Percentiles rank a stretch among this genome's conserved stretches.
phyloP scores from a whole-genome alignment of 1,284 basidiomycete species.

The Rhodofomes roseus region DNA sequence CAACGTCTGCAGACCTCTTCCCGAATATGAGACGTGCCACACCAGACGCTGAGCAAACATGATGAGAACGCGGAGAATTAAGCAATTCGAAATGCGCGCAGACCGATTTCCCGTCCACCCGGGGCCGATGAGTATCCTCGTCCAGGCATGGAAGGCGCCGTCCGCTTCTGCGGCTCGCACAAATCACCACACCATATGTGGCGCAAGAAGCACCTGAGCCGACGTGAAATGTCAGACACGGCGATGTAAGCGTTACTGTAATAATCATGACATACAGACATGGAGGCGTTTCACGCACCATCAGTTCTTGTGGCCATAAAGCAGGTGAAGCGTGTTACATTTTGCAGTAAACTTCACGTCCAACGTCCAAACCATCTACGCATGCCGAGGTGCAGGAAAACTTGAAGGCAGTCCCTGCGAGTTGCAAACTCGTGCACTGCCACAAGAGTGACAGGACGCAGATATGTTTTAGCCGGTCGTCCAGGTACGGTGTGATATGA shows the following conservation, averaged over 20 bases:
- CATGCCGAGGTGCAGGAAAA: not conserved
- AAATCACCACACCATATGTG: not conserved
- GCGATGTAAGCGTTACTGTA: not conserved
- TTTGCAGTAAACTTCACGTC: not conserved
- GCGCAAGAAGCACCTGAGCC: not conserved
- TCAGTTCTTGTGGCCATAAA: not conserved
- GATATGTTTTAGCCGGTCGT: not conserved
- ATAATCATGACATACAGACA: not conserved
- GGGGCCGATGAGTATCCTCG: not conserved
- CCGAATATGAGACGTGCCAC: not conserved
- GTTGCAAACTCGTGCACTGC: not conserved
- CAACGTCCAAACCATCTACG: not conserved
- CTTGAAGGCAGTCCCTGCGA: not conserved
- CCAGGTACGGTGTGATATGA: not conserved
- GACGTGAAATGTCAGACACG: not conserved
- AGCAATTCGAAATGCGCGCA: not conserved
- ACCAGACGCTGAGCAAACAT: not conserved
- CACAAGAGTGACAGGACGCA: not conserved
- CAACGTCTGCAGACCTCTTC: not conserved
- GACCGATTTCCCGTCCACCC: not conserved
- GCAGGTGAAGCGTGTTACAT: not conserved
- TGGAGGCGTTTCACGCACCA: not conserved
- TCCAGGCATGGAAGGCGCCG: not conserved
- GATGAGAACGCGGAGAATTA: not conserved
- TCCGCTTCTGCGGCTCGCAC: not conserved